A percentile compares a stretch with the other conserved stretches of the same genome.
These are phyloP conservation scores for Alternaria triticina DNA, from an alignment of 2,329 filamentous ascomycete genomes.

Conservation along the genomic window DNA sequence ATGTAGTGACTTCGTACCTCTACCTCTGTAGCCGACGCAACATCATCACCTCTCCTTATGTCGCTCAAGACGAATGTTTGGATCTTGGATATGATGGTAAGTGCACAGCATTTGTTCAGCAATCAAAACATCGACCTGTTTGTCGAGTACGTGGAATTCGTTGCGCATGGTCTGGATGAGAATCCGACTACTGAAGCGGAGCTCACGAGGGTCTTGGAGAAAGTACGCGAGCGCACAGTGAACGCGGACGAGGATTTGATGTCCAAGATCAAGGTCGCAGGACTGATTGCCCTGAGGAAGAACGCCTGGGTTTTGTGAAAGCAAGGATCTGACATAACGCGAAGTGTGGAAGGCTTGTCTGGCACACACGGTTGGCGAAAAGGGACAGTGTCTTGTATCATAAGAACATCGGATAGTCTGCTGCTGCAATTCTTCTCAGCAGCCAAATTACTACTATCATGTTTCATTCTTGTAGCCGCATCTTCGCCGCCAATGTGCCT, in stretches of 20 bases:
- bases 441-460: not conserved
- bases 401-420: not conserved
- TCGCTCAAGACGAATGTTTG: not conserved
- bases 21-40: not conserved
- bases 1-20: not conserved
- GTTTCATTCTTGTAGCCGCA: not conserved
- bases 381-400: not conserved
- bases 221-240: not conserved
- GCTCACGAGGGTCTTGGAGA: not conserved
- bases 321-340: not conserved
- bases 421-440: not conserved
- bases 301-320: not conserved
- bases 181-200: not conserved
- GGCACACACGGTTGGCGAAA: not conserved
- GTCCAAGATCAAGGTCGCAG: not conserved
- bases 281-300: not conserved
- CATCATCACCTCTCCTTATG: not conserved
- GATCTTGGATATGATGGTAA: not conserved
- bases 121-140: not conserved
- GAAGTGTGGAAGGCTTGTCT: not conserved
- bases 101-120: not conserved
- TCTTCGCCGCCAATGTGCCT: not conserved
- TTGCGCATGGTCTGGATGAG: not conserved
- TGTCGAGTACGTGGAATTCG: not conserved
- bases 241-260: not conserved